Percentiles rank a stretch among this genome's conserved stretches.
Evolutionary conservation across 176 grass and related monocot genomes (phyloP).

Genomic region (Alloteropsis semialata): DNA sequence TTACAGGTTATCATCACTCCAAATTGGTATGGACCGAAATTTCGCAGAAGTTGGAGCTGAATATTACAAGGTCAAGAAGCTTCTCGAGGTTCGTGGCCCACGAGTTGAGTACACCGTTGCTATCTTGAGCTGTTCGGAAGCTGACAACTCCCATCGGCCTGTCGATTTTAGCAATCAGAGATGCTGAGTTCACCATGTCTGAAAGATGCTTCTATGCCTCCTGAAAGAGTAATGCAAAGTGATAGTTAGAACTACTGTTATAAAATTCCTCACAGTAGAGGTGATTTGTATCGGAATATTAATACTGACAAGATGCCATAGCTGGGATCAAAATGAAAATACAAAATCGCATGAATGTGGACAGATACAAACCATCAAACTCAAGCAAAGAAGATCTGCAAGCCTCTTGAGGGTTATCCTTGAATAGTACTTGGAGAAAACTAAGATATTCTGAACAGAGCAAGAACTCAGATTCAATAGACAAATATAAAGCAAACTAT

Average conservation of each 20-base stretch:
- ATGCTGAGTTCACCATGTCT: constrained; percentile 91
- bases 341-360: not conserved
- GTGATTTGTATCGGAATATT: not conserved
- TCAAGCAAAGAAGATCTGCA: constrained; percentile 77
- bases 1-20: too few relatives aligned
- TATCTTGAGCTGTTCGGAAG: constrained; percentile 72
- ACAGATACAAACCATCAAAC: constrained; percentile 57
- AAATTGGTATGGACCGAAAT: too few relatives aligned
- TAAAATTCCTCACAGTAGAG: not conserved
- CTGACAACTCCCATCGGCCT: constrained; percentile 70
- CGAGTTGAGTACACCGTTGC: constrained; percentile 67
- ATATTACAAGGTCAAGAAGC: constrained; percentile 90
- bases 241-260: not conserved
- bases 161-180: constrained; percentile 85
- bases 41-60: too few relatives aligned
- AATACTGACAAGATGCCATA: not conserved
- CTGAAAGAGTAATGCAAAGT: constrained; percentile 21
- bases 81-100: constrained; percentile 90
- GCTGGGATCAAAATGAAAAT: not conserved
- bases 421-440: constrained; percentile 94
- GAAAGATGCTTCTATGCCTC: constrained; percentile 91
- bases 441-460: constrained; percentile 86
- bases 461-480: not conserved
- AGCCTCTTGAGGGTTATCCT: constrained; percentile 88
- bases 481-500: constrained; percentile 14